Percentiles rank a stretch among this genome's conserved stretches.
These are phyloP conservation scores for Alternaria triticina DNA, from an alignment of 2,329 filamentous ascomycete genomes.

Conservation along the genomic window DNA sequence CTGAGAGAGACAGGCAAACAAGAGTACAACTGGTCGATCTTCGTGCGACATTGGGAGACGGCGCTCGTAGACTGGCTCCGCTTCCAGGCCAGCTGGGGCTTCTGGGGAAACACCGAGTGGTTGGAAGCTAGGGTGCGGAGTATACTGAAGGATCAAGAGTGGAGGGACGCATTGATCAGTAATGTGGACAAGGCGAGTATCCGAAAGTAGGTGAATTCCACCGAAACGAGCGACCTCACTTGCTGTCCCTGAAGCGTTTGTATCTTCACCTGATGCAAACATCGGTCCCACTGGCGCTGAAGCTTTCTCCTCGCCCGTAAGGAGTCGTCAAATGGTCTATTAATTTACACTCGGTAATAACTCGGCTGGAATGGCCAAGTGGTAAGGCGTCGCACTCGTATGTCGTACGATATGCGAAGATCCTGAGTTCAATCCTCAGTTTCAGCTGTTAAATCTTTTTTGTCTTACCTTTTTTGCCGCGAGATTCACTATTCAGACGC, in stretches of 20 bases:
- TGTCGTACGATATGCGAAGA: conserved; percentile 22
- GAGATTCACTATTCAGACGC: too few species aligned
- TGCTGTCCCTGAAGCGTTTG: background rate
- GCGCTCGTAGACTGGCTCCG: conserved; percentile 71
- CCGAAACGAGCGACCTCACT: background rate
- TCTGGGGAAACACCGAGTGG: conserved; percentile 48
- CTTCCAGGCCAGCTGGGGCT: conserved; percentile 50
- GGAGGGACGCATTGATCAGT: conserved; percentile 22
- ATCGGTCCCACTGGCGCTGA: background rate
- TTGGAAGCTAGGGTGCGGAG: conserved; percentile 39
- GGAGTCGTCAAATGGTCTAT: background rate
- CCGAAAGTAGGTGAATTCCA: background rate
- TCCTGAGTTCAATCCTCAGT: conserved; percentile 28
- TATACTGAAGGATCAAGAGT: conserved; percentile 33
- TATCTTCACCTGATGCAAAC: background rate
- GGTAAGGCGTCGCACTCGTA: conserved; percentile 37
- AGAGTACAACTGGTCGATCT: conserved; percentile 61
- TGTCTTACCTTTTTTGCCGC: background rate
- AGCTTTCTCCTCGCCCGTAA: background rate
- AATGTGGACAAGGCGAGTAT: conserved; percentile 12
- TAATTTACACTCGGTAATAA: background rate
- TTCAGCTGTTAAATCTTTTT: conserved; percentile 8
- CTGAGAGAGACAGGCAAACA: conserved; percentile 44
- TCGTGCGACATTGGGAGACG: conserved; percentile 69
- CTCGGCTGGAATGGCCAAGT: conserved; percentile 25